phyloP scores from a whole-genome alignment of 495 filamentous ascomycete species.

The Penicillium riverlandense region DNA sequence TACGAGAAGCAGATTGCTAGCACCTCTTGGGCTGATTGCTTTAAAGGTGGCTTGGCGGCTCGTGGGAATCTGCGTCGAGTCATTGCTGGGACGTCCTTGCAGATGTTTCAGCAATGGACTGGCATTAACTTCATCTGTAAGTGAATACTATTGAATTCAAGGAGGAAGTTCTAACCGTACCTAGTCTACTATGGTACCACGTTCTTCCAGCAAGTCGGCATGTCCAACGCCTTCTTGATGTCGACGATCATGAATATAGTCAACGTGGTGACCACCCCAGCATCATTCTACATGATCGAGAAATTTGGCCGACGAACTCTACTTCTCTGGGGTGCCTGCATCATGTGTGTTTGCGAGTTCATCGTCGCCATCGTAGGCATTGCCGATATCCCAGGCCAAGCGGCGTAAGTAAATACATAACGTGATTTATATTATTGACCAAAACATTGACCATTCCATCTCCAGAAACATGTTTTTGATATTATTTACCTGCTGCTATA shows the following conservation, averaged over 20 bases:
- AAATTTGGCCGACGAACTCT: conserved; percentile 65
- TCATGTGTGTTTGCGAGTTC: conserved; percentile 54
- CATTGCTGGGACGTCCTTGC: conserved; percentile 57
- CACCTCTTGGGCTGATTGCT: conserved; percentile 51
- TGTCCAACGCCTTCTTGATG: conserved; percentile 61
- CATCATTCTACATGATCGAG: conserved; percentile 69
- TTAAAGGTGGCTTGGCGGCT: conserved; percentile 47
- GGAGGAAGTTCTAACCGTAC: conserved; percentile 25
- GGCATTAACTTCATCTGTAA: conserved; percentile 65
- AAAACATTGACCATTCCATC: neutral
- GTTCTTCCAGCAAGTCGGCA: conserved; percentile 56
- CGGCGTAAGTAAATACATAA: conserved; percentile 11
- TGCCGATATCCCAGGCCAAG: conserved; percentile 26
- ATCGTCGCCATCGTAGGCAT: conserved; percentile 53
- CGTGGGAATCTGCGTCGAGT: conserved; percentile 56
- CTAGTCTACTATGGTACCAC: conserved; percentile 60
- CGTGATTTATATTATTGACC: neutral
- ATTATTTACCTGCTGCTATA: conserved; percentile 76
- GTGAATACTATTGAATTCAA: conserved; percentile 20
- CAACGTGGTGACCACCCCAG: conserved; percentile 59
- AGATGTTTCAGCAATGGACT: conserved; percentile 72
- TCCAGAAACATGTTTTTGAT: conserved; percentile 34
- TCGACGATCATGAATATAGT: conserved; percentile 58
- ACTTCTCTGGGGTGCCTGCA: conserved; percentile 60
- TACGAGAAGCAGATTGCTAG: conserved; percentile 52